phyloP scores from a whole-genome alignment of 352 stramenopile species.

The Phytophthora uliginosa region DNA sequence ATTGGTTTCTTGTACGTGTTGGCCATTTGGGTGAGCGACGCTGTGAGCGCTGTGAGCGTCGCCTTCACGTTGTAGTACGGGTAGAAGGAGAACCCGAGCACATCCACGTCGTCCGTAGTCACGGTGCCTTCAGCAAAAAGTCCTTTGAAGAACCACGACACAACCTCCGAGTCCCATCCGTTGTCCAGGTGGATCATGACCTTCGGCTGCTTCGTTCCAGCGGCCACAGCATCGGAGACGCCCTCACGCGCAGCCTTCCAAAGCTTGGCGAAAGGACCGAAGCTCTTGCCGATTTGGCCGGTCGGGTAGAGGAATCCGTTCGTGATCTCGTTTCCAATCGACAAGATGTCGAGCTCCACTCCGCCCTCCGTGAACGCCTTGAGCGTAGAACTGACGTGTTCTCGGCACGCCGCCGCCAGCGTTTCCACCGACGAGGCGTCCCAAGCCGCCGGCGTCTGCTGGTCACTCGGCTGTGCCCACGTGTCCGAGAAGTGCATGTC shows the following conservation, averaged over 20 bases:
- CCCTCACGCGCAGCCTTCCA: slow-evolving; percentile 37
- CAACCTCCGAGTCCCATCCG: slow-evolving; percentile 40
- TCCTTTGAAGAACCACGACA: slow-evolving; percentile 42
- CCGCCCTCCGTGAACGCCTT: slow-evolving; percentile 39
- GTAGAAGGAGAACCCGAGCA: slow-evolving; percentile 45
- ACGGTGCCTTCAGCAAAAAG: slow-evolving; percentile 40
- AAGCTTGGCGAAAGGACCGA: slow-evolving; percentile 33
- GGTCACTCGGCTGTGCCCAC: slow-evolving; percentile 33
- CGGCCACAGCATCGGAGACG: slow-evolving; percentile 31
- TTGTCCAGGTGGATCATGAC: slow-evolving; percentile 50
- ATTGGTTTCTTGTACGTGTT: slow-evolving; percentile 44
- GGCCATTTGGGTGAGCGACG: slow-evolving; percentile 34
- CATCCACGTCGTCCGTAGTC: slow-evolving; percentile 38
- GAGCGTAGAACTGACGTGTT: slow-evolving; percentile 43
- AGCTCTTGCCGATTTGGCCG: slow-evolving; percentile 37
- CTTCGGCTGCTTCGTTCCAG: slow-evolving; percentile 36
- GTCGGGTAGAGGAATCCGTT: slow-evolving; percentile 42
- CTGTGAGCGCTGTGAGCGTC: slow-evolving; percentile 37
- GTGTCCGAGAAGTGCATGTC: slow-evolving; percentile 51
- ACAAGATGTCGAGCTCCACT: slow-evolving; percentile 37
- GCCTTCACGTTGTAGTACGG: slow-evolving; percentile 40
- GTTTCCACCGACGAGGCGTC: slow-evolving; percentile 30
- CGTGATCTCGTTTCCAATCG: slow-evolving; percentile 47
- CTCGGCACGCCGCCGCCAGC: slow-evolving; percentile 20
- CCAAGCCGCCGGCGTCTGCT: slow-evolving; percentile 28